Evolutionary conservation across 2,329 filamentous ascomycete species (phyloP).

Genomic region (Diaporthe destruens): DNA sequence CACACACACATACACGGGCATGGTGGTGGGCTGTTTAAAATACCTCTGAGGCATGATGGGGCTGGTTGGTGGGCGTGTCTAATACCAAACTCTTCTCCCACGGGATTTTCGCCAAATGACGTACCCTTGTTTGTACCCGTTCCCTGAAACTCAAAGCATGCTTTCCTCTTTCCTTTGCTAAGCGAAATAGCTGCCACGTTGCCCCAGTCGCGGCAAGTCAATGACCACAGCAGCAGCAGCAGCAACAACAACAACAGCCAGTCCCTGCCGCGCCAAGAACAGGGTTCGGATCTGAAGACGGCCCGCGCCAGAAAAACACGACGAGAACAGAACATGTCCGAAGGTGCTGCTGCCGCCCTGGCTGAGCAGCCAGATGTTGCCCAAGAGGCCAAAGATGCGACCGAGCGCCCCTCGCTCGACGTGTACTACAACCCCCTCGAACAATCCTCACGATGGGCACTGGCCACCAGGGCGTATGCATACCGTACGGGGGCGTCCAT

Average conservation of each 20-base stretch:
- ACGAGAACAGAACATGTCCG: slow-evolving; percentile 32
- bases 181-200: slow-evolving; percentile 7
- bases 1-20: too few species aligned
- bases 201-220: slow-evolving; percentile 10
- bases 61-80: neutral
- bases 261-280: slow-evolving; percentile 5
- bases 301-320: neutral
- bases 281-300: neutral
- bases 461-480: slow-evolving; percentile 57
- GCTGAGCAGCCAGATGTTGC: slow-evolving; percentile 38
- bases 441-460: slow-evolving; percentile 57
- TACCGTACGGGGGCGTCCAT: slow-evolving; percentile 59
- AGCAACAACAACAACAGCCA: neutral
- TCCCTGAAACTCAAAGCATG: neutral
- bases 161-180: slow-evolving; percentile 4
- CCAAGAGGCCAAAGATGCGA: slow-evolving; percentile 34
- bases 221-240: neutral
- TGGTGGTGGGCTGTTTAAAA: neutral
- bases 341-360: slow-evolving; percentile 37
- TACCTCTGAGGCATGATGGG: slow-evolving; percentile 17
- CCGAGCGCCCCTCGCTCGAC: slow-evolving; percentile 37
- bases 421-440: slow-evolving; percentile 60
- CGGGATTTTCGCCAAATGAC: slow-evolving; percentile 1
- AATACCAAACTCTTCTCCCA: neutral
- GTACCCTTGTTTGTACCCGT: slow-evolving; percentile 24